These are phyloP conservation scores for Fomitiporia mediterranea DNA, from an alignment of 1,284 basidiomycete species.

Conservation along the genomic window DNA sequence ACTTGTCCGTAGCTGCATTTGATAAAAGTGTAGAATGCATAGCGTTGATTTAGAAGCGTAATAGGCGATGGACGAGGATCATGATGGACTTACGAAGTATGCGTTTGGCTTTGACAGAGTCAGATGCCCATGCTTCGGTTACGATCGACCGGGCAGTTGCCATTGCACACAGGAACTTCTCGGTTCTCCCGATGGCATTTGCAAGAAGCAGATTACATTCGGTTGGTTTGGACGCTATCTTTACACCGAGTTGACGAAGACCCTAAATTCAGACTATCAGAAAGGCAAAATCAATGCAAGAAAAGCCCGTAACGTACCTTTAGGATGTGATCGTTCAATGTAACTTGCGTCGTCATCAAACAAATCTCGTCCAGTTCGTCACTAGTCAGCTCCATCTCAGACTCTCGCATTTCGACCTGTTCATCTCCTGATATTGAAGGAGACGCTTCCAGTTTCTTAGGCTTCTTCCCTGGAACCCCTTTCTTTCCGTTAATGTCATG, in stretches of 20 bases:
- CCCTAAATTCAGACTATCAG: conserved; percentile 34
- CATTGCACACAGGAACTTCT: conserved; percentile 78
- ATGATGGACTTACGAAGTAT: conserved; percentile 64
- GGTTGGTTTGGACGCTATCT: conserved; percentile 50
- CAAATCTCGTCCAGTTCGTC: conserved; percentile 8
- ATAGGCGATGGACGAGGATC: background rate
- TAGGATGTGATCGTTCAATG: conserved; percentile 46
- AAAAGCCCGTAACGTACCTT: conserved; percentile 39
- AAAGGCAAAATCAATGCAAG: background rate
- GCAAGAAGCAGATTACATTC: conserved; percentile 77
- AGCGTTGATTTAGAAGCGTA: background rate
- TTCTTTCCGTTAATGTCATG: conserved; percentile 13
- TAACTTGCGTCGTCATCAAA: conserved; percentile 55
- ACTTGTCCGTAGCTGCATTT: conserved; percentile 57
- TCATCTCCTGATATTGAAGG: conserved; percentile 22
- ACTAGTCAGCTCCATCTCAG: background rate
- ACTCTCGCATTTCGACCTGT: conserved; percentile 13
- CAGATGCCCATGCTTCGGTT: conserved; percentile 60
- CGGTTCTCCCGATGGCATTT: conserved; percentile 65
- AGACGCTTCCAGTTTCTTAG: conserved; percentile 12
- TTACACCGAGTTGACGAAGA: conserved; percentile 58
- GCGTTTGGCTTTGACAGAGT: conserved; percentile 48
- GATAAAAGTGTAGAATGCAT: no score
- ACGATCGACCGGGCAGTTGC: conserved; percentile 57
- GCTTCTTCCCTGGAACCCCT: conserved; percentile 18